A percentile compares a stretch with the other conserved stretches of the same genome.
These are phyloP conservation scores for Termitomyces sp. DNA, from an alignment of 768 basidiomycete genomes.

Conservation along the genomic window DNA sequence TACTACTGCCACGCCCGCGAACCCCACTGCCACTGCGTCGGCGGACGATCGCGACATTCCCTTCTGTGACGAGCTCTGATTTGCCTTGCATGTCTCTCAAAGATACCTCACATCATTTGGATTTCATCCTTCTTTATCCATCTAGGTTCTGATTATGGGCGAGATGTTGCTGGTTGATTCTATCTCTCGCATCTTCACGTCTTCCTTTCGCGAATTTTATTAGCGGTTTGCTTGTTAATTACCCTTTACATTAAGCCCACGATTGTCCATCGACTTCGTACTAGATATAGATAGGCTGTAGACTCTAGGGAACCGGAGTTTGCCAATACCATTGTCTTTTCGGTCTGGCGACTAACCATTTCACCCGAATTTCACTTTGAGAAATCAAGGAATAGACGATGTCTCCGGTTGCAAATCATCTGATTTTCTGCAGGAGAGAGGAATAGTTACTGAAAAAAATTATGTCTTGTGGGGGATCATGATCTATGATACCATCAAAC, in stretches of 20 bases:
- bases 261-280: conserved; percentile 2
- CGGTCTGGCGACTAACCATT: neutral
- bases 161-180: conserved; percentile 19
- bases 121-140: neutral
- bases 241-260: neutral
- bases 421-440: too few relatives aligned
- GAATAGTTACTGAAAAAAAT: too few relatives aligned
- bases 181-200: conserved; percentile 1
- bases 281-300: conserved; percentile 10
- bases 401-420: too few relatives aligned
- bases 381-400: too few relatives aligned
- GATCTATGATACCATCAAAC: too few relatives aligned
- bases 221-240: conserved; percentile 1
- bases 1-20: conserved; percentile 23
- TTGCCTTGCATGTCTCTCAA: neutral
- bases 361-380: neutral
- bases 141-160: conserved; percentile 1
- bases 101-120: conserved; percentile 8
- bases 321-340: conserved; percentile 2
- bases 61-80: conserved; percentile 49
- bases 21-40: conserved; percentile 18
- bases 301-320: conserved; percentile 2
- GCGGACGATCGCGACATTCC: conserved; percentile 38
- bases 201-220: neutral
- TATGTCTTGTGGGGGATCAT: too few relatives aligned